Evolutionary conservation across 2,329 filamentous ascomycete genomes (phyloP).

Genomic region (Talaromyces sp.): DNA sequence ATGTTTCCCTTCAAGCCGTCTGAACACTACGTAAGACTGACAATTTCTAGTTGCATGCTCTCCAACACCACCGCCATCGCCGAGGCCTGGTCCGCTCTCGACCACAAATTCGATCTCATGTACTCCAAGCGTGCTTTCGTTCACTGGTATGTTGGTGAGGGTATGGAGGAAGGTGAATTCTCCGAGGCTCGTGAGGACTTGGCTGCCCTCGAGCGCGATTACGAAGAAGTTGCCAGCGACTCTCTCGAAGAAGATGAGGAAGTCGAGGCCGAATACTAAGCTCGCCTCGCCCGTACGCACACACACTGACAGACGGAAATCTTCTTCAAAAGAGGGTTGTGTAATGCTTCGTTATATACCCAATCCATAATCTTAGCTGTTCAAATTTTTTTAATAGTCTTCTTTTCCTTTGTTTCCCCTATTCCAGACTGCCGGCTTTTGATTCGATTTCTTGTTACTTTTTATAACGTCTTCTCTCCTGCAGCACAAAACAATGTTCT

Average conservation of each 20-base stretch:
- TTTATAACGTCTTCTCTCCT: slow-evolving; percentile 1
- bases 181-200: slow-evolving; percentile 98
- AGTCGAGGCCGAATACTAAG: slow-evolving; percentile 86
- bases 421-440: background rate
- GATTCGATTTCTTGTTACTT: slow-evolving; percentile 4
- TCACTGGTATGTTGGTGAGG: slow-evolving; percentile 99
- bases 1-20: slow-evolving; percentile 47
- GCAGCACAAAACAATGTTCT: background rate
- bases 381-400: slow-evolving; percentile 10
- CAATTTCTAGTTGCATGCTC: slow-evolving; percentile 75
- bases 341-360: slow-evolving; percentile 20
- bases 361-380: slow-evolving; percentile 20
- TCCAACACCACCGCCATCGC: slow-evolving; percentile 92
- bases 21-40: background rate
- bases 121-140: slow-evolving; percentile 99
- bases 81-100: slow-evolving; percentile 95
- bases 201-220: slow-evolving; percentile 95
- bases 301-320: slow-evolving; percentile 12
- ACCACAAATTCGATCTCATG: slow-evolving; percentile 99
- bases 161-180: slow-evolving; percentile 99
- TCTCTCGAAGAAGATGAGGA: slow-evolving; percentile 83
- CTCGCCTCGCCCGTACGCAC: slow-evolving; percentile 12
- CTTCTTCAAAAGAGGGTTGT: slow-evolving; percentile 18
- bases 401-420: background rate
- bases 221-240: slow-evolving; percentile 97